Evolutionary conservation across 2,329 filamentous ascomycete species (phyloP), one percentile per base, ranked within the genome.

Genomic region (Monosporascus sp.): DNA sequence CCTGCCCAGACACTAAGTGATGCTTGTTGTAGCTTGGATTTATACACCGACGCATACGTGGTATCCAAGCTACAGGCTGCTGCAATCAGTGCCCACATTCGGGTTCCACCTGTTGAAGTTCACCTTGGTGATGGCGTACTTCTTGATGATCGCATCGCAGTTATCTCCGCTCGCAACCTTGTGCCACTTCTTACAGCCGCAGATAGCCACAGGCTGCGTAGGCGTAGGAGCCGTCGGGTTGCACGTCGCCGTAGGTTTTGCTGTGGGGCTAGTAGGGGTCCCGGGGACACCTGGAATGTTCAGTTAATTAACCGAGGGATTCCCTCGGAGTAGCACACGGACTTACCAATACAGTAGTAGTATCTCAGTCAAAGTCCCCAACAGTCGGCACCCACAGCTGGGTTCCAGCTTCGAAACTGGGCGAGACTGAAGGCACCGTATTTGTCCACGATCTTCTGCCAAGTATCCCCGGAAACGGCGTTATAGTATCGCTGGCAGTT

Each of bases 81-180:
- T 19, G 19, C 34, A 49, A 17, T n/a, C 22, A 6, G 8, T 40
- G 19, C 48, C 48, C 7, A 49, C 48, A 16, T 22, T 26, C 9
- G 48, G 48, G 19, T 49, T 49, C 48, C 34, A 49, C 48, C 6
- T 38, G n/a, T 49, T 16, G 34, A 49, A 49, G 31, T 36, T 37
- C 3, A 2, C 34, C 9, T 16, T 20, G 11, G 34, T 17, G 31
- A 49, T 49, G 11, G 3, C 37, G 20, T 36, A 49, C 48, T 49
- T 17, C 31, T 40, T 38, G n/a, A n/a, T n/a, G 34, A 49, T 49
- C 17, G 5, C 37, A 16, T 40, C 31, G 48, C 48, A 49, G 34
- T 36, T 6, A 31, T 49, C 26, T 16, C 48, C 48, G 37, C 31
- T 38, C 14, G n/a, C 34, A 27, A 49, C 48, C 48, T 49, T 38